phyloP scores from a whole-genome alignment of 176 grass and related monocot genomes.

The Puya raimondii region DNA sequence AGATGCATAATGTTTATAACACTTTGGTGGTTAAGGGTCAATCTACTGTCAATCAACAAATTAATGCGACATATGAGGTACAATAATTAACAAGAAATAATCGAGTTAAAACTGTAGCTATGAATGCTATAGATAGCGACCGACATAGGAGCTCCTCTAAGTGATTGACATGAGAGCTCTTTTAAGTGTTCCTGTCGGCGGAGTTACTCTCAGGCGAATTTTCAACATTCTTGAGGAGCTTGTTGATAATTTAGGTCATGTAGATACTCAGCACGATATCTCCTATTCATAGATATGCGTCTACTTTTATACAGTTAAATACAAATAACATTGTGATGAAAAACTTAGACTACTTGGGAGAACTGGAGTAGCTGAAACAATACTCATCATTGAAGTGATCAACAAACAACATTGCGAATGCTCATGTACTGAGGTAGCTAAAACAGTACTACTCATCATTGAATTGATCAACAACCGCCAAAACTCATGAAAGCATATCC shows the following conservation, averaged over 20 bases:
- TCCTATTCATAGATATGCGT: background rate
- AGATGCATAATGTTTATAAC: too few species aligned
- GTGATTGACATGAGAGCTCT: background rate
- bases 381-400: background rate
- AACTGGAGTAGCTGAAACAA: background rate
- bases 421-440: background rate
- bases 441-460: background rate
- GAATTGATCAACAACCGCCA: slow-evolving; percentile 2
- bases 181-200: background rate
- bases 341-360: background rate
- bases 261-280: slow-evolving; percentile 2
- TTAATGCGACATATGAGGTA: background rate
- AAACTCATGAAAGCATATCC: background rate
- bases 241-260: background rate
- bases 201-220: slow-evolving; percentile 4
- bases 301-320: background rate
- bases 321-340: background rate
- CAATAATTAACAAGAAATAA: slow-evolving; percentile 5
- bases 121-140: background rate
- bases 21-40: too few species aligned
- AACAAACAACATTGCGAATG: slow-evolving; percentile 2
- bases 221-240: slow-evolving; percentile 7
- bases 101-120: background rate
- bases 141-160: background rate
- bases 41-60: too few species aligned